Evolutionary conservation across 2,329 filamentous ascomycete species (phyloP).

Genomic region (Trichoderma oligosporum): DNA sequence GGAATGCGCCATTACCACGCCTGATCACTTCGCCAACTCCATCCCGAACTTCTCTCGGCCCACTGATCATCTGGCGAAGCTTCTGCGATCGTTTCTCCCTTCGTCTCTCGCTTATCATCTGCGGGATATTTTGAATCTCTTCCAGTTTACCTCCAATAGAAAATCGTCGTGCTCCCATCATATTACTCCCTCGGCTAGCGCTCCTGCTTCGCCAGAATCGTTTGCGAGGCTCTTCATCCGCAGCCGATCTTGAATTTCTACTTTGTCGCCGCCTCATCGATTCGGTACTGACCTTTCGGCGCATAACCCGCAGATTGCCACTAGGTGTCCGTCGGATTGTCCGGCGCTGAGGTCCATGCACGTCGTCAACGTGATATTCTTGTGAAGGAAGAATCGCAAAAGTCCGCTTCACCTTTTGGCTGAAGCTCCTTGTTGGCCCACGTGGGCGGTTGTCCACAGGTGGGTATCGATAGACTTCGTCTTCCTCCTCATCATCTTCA

Average conservation of each 20-base stretch:
- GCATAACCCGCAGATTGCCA: constrained; percentile 58
- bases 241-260: constrained; percentile 37
- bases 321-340: constrained; percentile 58
- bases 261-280: constrained; percentile 34
- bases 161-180: constrained; percentile 32
- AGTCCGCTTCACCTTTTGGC: constrained; percentile 52
- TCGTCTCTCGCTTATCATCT: constrained; percentile 54
- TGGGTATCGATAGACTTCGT: constrained; percentile 45
- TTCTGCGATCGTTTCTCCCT: constrained; percentile 57
- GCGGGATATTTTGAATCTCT: constrained; percentile 50
- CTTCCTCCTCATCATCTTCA: constrained; percentile 34
- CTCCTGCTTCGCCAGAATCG: constrained; percentile 35
- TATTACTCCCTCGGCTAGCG: constrained; percentile 26
- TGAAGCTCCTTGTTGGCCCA: constrained; percentile 47
- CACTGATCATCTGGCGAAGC: constrained; percentile 58
- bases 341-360: constrained; percentile 47
- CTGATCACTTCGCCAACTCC: constrained; percentile 56
- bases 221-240: constrained; percentile 24
- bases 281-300: constrained; percentile 47
- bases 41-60: constrained; percentile 55
- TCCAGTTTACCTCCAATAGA: constrained; percentile 48
- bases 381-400: constrained; percentile 58
- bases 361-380: constrained; percentile 33
- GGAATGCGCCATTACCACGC: constrained; percentile 31
- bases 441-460: constrained; percentile 47